These are phyloP conservation scores for Eutrema salsugineum DNA, from an alignment of 441 rosid species.

Conservation along the genomic window DNA sequence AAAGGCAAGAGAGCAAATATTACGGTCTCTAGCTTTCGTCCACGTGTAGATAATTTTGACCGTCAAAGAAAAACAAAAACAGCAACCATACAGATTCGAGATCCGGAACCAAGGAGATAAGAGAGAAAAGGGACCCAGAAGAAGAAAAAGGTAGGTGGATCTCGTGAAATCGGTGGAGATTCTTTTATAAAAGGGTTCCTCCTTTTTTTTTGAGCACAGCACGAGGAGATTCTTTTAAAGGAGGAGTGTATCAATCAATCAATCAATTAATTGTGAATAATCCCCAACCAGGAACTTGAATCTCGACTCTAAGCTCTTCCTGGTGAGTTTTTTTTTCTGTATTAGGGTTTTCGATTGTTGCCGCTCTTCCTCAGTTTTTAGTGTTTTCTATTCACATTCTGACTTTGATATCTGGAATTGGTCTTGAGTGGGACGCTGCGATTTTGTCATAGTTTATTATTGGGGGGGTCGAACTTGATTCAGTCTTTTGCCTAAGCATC, in stretches of 20 bases:
- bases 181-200: neutral
- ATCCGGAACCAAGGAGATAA: neutral
- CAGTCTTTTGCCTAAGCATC: neutral
- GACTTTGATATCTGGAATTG: neutral
- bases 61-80: neutral
- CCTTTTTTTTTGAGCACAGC: neutral
- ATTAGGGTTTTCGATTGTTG: neutral
- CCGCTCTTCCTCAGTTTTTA: neutral
- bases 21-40: neutral
- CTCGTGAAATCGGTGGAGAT: constrained; percentile 3
- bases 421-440: neutral
- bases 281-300: neutral
- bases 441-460: neutral
- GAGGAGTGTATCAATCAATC: neutral
- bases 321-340: neutral
- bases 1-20: neutral
- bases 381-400: neutral
- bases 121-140: neutral
- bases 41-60: neutral
- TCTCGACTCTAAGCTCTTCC: constrained; percentile 10
- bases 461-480: neutral
- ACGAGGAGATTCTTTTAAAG: neutral
- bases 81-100: neutral
- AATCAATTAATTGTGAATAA: neutral
- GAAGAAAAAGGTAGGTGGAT: constrained; percentile 18